Conservation (phyloP, 2,329 filamentous ascomycete species). For the Apiospora arundinis region DNA sequence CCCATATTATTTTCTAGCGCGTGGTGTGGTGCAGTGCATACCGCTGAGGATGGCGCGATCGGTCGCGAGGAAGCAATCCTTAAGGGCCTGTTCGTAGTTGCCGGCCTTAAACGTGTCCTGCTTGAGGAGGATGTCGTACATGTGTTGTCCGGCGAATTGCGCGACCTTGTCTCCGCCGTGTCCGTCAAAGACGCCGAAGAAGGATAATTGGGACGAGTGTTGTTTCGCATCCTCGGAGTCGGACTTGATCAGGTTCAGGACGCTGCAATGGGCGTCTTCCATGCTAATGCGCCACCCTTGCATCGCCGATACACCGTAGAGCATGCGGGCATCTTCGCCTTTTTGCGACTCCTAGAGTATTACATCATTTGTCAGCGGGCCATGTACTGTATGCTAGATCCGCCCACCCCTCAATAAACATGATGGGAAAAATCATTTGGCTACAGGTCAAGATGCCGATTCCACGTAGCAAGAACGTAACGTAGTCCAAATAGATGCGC, state of each 20-base stretch:
- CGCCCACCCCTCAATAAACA: not conserved
- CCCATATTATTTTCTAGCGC: not conserved
- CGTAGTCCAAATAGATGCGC: not conserved
- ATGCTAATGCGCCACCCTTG: constrained; percentile 99
- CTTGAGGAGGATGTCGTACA: constrained; percentile 93
- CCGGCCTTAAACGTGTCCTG: constrained; percentile 92
- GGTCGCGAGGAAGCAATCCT: constrained; percentile 95
- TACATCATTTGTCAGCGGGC: constrained; percentile 21
- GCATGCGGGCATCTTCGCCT: constrained; percentile 89
- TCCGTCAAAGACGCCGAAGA: constrained; percentile 98
- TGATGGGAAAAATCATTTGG: not conserved
- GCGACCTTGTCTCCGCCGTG: constrained; percentile 98
- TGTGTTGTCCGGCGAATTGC: constrained; percentile 87
- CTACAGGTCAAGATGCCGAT: not conserved
- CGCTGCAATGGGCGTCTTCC: constrained; percentile 92
- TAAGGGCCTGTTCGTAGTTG: constrained; percentile 93
- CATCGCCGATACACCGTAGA: constrained; percentile 97
- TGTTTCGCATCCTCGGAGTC: constrained; percentile 62
- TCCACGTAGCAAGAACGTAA: not conserved
- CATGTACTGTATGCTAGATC: not conserved
- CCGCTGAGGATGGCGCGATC: constrained; percentile 95
- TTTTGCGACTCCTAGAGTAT: constrained; percentile 76
- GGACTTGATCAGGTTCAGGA: constrained; percentile 81
- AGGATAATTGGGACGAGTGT: constrained; percentile 79
- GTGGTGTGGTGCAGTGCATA: constrained; percentile 51